These are phyloP conservation scores for Kalmanozyma brasiliensis DNA, from an alignment of 1,284 basidiomycete genomes.

Conservation along the genomic window DNA sequence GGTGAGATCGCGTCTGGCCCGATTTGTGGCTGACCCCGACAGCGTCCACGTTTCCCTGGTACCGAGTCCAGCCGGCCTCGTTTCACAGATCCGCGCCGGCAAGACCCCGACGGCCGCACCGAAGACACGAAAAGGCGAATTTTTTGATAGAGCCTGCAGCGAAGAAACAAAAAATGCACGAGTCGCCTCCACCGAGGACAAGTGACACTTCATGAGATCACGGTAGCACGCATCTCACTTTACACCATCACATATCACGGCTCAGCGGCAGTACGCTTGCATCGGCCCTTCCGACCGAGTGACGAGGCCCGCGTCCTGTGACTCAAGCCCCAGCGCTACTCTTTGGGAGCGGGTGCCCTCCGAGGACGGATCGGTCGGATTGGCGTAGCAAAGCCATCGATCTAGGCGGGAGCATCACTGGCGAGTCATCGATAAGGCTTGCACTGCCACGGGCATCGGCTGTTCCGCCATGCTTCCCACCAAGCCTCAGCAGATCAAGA, in stretches of 20 bases:
- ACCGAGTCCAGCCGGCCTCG: too few relatives aligned
- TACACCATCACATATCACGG: neutral
- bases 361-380: neutral
- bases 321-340: slow-evolving; percentile 2
- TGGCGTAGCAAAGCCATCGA: neutral
- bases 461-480: slow-evolving; percentile 33
- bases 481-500: slow-evolving; percentile 38
- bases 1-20: too few relatives aligned
- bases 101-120: neutral
- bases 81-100: too few relatives aligned
- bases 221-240: neutral
- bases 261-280: neutral
- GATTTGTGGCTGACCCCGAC: neutral
- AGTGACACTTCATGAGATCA: neutral
- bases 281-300: neutral
- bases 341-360: slow-evolving; percentile 1
- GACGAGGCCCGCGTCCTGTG: neutral
- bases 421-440: too few relatives aligned
- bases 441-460: too few relatives aligned
- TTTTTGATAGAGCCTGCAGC: neutral
- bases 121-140: neutral
- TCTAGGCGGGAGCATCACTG: neutral
- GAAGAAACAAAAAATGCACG: slow-evolving; percentile 1
- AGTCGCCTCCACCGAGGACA: slow-evolving; percentile 21
- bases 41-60: neutral